A percentile compares a stretch with the other conserved stretches of the same genome.
Evolutionary conservation across 495 filamentous ascomycete species (phyloP).

Genomic region (Lasiosphaeris hirsuta): DNA sequence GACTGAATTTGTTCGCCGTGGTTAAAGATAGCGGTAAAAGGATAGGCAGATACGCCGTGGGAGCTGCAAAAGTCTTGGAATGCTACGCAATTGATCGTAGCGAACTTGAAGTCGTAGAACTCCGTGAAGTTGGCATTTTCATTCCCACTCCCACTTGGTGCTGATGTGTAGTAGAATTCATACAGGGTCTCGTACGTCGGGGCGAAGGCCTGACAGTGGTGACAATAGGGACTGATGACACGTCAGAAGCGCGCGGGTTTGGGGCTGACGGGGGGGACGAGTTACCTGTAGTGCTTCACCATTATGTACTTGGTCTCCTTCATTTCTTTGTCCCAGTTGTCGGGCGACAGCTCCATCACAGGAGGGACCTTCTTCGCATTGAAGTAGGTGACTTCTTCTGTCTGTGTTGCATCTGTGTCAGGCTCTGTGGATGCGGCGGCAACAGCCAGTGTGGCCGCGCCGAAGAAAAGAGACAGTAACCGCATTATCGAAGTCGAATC

Average conservation of each 20-base stretch:
- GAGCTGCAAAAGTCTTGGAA: slow-evolving; percentile 69
- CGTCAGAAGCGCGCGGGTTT: slow-evolving; percentile 15
- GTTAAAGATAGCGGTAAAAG: slow-evolving; percentile 78
- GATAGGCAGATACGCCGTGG: slow-evolving; percentile 63
- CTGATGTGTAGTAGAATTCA: slow-evolving; percentile 95
- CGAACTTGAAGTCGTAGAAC: slow-evolving; percentile 91
- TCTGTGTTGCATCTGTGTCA: slow-evolving; percentile 29
- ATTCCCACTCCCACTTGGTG: slow-evolving; percentile 45
- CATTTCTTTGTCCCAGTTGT: slow-evolving; percentile 40
- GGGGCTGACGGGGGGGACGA: background rate
- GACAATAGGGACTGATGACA: slow-evolving; percentile 55
- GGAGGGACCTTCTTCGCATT: slow-evolving; percentile 78
- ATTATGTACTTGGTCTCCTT: slow-evolving; percentile 43
- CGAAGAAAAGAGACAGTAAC: slow-evolving; percentile 35
- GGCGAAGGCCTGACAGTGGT: slow-evolving; percentile 74
- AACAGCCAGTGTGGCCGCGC: slow-evolving; percentile 36
- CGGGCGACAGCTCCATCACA: slow-evolving; percentile 51
- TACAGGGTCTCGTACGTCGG: slow-evolving; percentile 91
- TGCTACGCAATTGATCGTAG: slow-evolving; percentile 75
- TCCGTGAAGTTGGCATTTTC: slow-evolving; percentile 47
- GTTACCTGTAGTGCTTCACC: slow-evolving; percentile 50
- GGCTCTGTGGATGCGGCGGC: slow-evolving; percentile 31
- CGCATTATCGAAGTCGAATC: slow-evolving; percentile 20
- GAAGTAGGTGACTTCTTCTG: slow-evolving; percentile 59
- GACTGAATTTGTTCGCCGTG: slow-evolving; percentile 66